phyloP scores from a whole-genome alignment of 2,329 filamentous ascomycete genomes.

The Aschersonia sp. region DNA sequence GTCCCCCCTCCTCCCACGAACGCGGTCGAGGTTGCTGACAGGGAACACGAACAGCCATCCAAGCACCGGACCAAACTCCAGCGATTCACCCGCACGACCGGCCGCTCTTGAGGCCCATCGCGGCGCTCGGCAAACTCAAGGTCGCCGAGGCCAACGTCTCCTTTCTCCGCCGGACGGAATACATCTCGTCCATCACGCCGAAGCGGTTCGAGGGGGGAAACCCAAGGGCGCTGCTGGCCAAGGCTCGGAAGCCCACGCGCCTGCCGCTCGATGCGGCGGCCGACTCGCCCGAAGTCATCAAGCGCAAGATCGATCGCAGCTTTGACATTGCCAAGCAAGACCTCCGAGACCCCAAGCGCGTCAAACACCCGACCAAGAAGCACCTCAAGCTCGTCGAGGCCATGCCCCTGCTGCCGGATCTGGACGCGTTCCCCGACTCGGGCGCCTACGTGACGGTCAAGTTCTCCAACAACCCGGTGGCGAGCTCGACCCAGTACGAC shows the following conservation, averaged over 20 bases:
- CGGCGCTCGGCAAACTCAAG: slow-evolving; percentile 73
- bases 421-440: slow-evolving; percentile 54
- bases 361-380: slow-evolving; percentile 45
- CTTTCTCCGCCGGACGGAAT: slow-evolving; percentile 91
- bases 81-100: slow-evolving; percentile 72
- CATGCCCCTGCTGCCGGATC: slow-evolving; percentile 47
- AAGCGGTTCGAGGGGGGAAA: slow-evolving; percentile 35
- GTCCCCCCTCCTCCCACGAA: background rate
- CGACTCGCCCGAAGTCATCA: slow-evolving; percentile 51
- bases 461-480: slow-evolving; percentile 50
- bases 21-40: background rate
- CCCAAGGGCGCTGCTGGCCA: slow-evolving; percentile 20
- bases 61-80: slow-evolving; percentile 57
- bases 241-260: slow-evolving; percentile 18
- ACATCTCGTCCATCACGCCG: slow-evolving; percentile 54
- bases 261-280: slow-evolving; percentile 43
- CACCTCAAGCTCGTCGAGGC: slow-evolving; percentile 43
- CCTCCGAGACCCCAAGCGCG: slow-evolving; percentile 35
- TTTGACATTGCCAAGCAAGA: slow-evolving; percentile 40
- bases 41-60: slow-evolving; percentile 47
- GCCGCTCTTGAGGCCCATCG: slow-evolving; percentile 66
- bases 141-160: slow-evolving; percentile 66
- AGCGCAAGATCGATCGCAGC: slow-evolving; percentile 49
- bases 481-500: slow-evolving; percentile 36
- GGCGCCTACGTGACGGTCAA: slow-evolving; percentile 57